These are phyloP conservation scores for Candida wancherniae DNA, from an alignment of 805 yeast genomes.

Conservation along the genomic window DNA sequence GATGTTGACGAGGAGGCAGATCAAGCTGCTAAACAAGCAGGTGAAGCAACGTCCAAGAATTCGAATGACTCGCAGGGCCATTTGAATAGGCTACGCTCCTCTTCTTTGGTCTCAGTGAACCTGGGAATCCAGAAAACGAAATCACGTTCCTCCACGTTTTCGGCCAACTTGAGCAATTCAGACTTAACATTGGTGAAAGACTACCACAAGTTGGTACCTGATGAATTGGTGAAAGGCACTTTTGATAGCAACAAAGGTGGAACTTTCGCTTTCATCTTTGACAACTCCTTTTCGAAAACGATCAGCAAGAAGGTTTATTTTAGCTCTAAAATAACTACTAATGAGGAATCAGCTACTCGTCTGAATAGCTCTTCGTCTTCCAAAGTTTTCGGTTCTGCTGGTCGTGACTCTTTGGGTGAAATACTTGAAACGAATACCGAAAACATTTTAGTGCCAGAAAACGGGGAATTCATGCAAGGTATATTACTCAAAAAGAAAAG, in stretches of 20 bases:
- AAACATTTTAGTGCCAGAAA: conserved; percentile 38
- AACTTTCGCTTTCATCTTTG: conserved; percentile 82
- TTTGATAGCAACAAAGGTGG: conserved; percentile 60
- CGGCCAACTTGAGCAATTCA: conserved; percentile 33
- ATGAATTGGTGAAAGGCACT: conserved; percentile 58
- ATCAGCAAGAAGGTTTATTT: conserved; percentile 78
- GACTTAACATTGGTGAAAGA: conserved; percentile 52
- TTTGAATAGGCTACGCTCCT: conserved; percentile 18
- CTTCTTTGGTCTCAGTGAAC: conserved; percentile 33
- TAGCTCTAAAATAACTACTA: conserved; percentile 29
- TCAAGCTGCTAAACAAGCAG: neutral
- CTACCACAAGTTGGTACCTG: conserved; percentile 48
- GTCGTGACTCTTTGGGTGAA: neutral
- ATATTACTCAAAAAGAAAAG: conserved; percentile 71
- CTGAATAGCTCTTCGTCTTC: no score
- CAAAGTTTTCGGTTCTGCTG: no score
- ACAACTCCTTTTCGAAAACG: conserved; percentile 84
- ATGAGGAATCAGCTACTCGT: no score
- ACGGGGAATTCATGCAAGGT: conserved; percentile 76
- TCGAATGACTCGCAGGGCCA: neutral
- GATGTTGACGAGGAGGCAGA: neutral
- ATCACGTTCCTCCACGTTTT: conserved; percentile 36
- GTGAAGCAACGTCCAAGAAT: neutral
- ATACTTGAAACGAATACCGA: conserved; percentile 4
- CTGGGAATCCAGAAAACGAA: conserved; percentile 28